Percentiles rank a stretch among this genome's conserved stretches.
phyloP scores from a whole-genome alignment of 2,329 filamentous ascomycete species.

The Botrytis hyacinthi region DNA sequence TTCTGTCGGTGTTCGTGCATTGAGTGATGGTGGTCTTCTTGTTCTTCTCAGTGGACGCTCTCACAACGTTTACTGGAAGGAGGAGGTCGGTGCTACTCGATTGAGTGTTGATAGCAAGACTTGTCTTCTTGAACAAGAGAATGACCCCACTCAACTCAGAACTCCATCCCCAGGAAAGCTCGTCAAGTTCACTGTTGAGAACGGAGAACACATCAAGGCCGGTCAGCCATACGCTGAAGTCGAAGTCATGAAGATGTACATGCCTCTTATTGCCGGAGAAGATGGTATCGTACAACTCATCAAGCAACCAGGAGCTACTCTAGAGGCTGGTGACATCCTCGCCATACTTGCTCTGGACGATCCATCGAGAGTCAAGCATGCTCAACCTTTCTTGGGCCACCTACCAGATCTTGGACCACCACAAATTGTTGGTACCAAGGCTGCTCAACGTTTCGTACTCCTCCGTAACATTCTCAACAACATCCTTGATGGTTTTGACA shows the following conservation, averaged over 20 bases:
- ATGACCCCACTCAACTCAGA: constrained; percentile 94
- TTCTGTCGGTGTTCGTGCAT: constrained; percentile 84
- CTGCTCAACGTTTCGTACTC: constrained; percentile 79
- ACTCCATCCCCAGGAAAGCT: constrained; percentile 96
- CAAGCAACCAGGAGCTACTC: constrained; percentile 97
- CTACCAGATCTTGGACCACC: constrained; percentile 84
- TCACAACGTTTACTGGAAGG: constrained; percentile 99
- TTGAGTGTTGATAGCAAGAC: constrained; percentile 98
- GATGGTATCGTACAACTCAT: constrained; percentile 96
- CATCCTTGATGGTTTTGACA: constrained; percentile 92
- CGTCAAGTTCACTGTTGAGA: constrained; percentile 96
- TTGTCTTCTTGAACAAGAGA: constrained; percentile 95
- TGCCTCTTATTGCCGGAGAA: constrained; percentile 93
- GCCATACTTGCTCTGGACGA: constrained; percentile 95
- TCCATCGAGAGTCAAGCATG: constrained; percentile 93
- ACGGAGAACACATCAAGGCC: constrained; percentile 87
- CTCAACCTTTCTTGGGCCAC: constrained; percentile 87
- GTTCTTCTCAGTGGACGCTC: constrained; percentile 88
- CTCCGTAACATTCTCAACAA: constrained; percentile 77
- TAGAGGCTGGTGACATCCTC: constrained; percentile 97
- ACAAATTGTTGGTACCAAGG: constrained; percentile 85
- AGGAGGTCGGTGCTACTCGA: constrained; percentile 93
- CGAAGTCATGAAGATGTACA: constrained; percentile 99
- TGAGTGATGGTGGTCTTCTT: constrained; percentile 90
- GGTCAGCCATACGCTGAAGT: constrained; percentile 95